Base-by-base conservation (phyloP, 192 early-diverging fungal species). In the Borealophlyctis nickersoniae region DNA sequence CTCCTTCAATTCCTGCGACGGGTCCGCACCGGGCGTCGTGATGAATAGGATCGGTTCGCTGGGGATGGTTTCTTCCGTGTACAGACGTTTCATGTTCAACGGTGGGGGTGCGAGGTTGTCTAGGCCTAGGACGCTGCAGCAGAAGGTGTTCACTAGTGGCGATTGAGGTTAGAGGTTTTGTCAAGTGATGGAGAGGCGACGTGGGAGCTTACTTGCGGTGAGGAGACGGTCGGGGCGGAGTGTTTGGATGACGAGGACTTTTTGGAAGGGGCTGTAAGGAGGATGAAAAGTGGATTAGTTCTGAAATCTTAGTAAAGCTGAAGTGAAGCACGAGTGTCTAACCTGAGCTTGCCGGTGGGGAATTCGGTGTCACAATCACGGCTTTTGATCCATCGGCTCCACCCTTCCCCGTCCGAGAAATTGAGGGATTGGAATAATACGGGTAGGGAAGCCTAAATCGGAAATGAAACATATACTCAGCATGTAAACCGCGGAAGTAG, bases 11-110 rank as follows among this genome's bases (percentile, higher is more conserved):
- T 85, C 83, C 71, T 78, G 72, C 7, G 81, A 79, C 36, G 79
- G 77, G 61, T 85, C 83, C 27, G 79, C 71, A 31, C 83, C 83
- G n/a, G 83, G 78, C 16, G 81, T 85, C 14, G 77, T 84, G 39
- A 85, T 84, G 66, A 84, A 85, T 1, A 85, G 67, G 49, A 85
- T 77, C 1, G 83, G 81, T 51, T 84, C 74, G 3, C 48, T 59
- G 2, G 75, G 60, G 7, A 69, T 32, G 5, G 83, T 72, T 69
- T 84, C 82, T 22, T 75, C 63, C 13, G 70, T 67, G 45, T 63
- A 49, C 23, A 77, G 39, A 22, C 68, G 36, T 11, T 55, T 36
- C 45, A 84, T 52, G 52, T 77, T 84, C 30, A 81, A 50, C 1
- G 79, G 50, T 14, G 62, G 33, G 22, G 83, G 79, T 0, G 80